phyloP scores from a whole-genome alignment of 1,284 basidiomycete genomes.

The Polyporus tsugae region DNA sequence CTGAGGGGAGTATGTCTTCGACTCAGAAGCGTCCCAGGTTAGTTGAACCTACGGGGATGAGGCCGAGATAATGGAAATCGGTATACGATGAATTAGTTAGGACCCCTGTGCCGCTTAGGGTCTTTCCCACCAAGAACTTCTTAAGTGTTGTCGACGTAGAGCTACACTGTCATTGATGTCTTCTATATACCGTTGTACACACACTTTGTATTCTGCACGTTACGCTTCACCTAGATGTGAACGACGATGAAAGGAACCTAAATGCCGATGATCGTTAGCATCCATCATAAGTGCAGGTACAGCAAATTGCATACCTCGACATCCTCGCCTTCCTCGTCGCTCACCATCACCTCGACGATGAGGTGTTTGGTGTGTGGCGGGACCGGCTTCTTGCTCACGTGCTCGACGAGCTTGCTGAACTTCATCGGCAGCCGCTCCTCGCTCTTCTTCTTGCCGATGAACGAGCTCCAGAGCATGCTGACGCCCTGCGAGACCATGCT shows the following conservation, averaged over 20 bases:
- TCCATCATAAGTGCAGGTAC: background rate
- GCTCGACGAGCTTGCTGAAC: conserved; percentile 92
- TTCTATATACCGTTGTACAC: conserved; percentile 10
- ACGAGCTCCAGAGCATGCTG: conserved; percentile 97
- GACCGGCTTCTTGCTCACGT: conserved; percentile 93
- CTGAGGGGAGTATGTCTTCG: background rate
- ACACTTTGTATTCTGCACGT: conserved; percentile 9
- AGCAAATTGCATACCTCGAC: conserved; percentile 66
- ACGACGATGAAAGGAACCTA: conserved; percentile 79
- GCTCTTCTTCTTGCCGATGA: conserved; percentile 92
- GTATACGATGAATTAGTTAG: background rate
- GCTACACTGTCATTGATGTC: conserved; percentile 10
- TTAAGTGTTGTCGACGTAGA: conserved; percentile 2
- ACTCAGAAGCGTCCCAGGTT: background rate
- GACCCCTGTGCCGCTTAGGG: background rate
- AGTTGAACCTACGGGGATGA: background rate
- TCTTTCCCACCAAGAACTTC: background rate
- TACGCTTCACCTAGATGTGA: conserved; percentile 28
- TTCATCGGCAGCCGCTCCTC: conserved; percentile 89
- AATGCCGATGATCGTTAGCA: conserved; percentile 6
- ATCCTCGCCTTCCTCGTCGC: conserved; percentile 90
- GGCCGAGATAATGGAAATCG: no score
- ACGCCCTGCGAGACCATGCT: conserved; percentile 98
- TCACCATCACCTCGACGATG: conserved; percentile 94
- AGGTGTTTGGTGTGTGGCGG: conserved; percentile 83